Evolutionary conservation across 129 eudicot species (phyloP), one percentile per base, ranked within the genome.

Genomic region (Flaveria linearis): DNA sequence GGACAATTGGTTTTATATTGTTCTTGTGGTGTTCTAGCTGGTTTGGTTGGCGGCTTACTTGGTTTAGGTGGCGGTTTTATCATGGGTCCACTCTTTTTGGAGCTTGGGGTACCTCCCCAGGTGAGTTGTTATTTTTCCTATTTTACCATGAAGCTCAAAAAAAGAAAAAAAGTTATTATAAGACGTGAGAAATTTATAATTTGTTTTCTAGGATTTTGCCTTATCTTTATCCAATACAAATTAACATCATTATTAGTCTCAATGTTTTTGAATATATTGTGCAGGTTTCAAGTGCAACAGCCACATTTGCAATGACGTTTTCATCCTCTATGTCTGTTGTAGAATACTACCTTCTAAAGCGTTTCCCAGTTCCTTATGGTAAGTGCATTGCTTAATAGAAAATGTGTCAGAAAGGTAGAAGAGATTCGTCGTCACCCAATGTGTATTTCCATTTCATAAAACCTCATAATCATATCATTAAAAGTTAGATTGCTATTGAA

Each of bases 261-360:
- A 28, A 61, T 61, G 68, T 61, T 26, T 25, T 42, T 75, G 13
- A 53, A 42, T 23, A 25, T 8, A 41, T 51, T 51, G 13, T 64
- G 63, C 84, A 93, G 98, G 98, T 93, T 74, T 82, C 98, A 83
- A 93, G 98, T 88, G 98, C 98, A 70, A 93, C 98, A 2, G 97
- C 98, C 47, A 93, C 96, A 56, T 93, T 93, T 73, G 98, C 97
- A 20, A 93, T 93, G 98, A 88, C 84, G 82, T 93, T 93, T 82
- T 93, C 98, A 45, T 88, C 98, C 15, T 93, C 97, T 28, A 93
- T 93, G 97, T 93, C 98, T 7, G 98, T 91, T 55, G 91, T 93
- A 5, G 98, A 93, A 80, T 93, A 93, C 75, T 93, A 93, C 84
- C 96, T 93, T 79, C 71, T 93, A 69, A 93, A 84, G 73, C 97